Evolutionary conservation across 208 protist species (phyloP).

Genomic region (Acanthamoeba lugdunensis): DNA sequence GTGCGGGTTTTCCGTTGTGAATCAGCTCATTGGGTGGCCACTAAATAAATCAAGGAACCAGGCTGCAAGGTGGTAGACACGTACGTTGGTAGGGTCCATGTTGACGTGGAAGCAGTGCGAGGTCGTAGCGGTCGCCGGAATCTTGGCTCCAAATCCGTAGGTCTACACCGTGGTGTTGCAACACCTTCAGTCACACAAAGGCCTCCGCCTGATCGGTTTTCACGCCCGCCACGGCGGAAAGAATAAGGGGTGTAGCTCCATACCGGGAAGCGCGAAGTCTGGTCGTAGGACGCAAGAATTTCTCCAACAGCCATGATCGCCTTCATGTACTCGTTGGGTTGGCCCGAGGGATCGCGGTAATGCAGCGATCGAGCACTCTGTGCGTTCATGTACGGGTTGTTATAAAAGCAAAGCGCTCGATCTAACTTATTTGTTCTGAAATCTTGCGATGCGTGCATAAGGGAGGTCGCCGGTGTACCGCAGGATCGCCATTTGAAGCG

Average conservation of each 20-base stretch:
- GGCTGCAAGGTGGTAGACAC: background rate
- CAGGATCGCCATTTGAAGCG: conserved; percentile 75
- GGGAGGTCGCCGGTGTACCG: no score
- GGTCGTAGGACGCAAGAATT: conserved; percentile 66
- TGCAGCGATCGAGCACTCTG: conserved; percentile 69
- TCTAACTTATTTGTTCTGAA: no score
- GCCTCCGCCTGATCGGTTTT: no score
- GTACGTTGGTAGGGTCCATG: conserved; percentile 38
- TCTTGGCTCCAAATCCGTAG: conserved; percentile 61
- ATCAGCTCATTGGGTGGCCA: background rate
- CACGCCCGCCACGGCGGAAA: no score
- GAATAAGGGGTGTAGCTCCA: no score
- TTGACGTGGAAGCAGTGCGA: conserved; percentile 68
- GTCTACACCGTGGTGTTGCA: background rate
- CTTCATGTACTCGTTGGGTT: conserved; percentile 75
- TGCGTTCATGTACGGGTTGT: no score
- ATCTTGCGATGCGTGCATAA: no score
- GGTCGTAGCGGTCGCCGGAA: background rate
- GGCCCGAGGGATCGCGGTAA: conserved; percentile 71
- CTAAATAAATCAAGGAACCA: background rate
- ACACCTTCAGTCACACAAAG: no score
- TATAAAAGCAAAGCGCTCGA: no score
- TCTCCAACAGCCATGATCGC: conserved; percentile 75
- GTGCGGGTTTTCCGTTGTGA: background rate
- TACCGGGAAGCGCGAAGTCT: conserved; percentile 33